Evolutionary conservation across 345 rosid genomes (phyloP), one percentile per base, ranked within the genome.

Genomic region (Zanthoxylum bungeanum): DNA sequence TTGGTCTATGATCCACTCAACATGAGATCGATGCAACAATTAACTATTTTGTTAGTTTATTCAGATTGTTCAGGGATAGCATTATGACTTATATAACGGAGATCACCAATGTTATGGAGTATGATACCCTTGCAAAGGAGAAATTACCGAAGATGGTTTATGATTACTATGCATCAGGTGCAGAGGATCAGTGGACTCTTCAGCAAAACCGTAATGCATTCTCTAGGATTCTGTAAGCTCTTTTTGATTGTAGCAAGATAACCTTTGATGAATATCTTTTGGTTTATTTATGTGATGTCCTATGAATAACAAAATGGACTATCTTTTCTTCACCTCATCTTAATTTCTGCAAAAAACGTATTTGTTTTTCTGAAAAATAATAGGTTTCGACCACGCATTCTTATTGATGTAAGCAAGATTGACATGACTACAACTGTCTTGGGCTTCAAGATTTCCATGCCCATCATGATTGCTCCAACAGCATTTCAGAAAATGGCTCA

Each of bases 401-500:
- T 94, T 39, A 75, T 92, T 47, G 98, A 94, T 77, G 98, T 94
- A 31, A 90, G 88, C 87, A 71, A 85, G 82, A 92, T 94, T 69
- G 98, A 92, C 77, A 73, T 88, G 82, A 79, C 80, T 76, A 86
- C 97, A 39, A 85, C 67, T 28, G 90, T 94, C 37, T 70, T 94
- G 85, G 98, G 98, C 33, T 92, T 90, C 80, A 89, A 94, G 57
- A 79, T 90, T 71, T 90, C 97, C 19, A 92, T 94, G 98, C 98
- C 98, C 16, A 88, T 94, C 80, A 90, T 94, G 98, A 77, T 94
- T 70, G 98, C 98, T 77, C 98, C 98, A 58, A 82, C 97, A 10
- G 98, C 97, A n/a, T 80, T 94, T 88, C 98, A 90, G 86, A 94
- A 92, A 82, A 92, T 94, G 98, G 98, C 97, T 66, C 98, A 92